These are phyloP conservation scores for Spencermartinsiella ligniputridi DNA, from an alignment of 1,139 yeast genomes.

Conservation along the genomic window DNA sequence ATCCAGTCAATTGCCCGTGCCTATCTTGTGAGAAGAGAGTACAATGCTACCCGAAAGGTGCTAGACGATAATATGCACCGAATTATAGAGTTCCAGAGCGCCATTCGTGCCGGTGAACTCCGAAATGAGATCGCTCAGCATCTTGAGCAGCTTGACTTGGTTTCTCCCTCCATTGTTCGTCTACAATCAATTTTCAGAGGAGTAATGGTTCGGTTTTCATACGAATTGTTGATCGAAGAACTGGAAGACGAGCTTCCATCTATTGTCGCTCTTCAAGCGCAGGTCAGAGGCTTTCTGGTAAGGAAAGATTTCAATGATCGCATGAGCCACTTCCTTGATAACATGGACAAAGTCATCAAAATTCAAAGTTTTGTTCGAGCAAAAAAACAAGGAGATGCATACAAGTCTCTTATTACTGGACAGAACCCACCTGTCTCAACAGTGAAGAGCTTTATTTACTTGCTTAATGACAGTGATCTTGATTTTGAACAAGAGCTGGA, in stretches of 20 bases:
- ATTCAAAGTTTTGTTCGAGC: conserved; percentile 76
- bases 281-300: conserved; percentile 43
- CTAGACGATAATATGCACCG: conserved; percentile 17
- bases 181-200: conserved; percentile 42
- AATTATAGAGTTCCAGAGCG: conserved; percentile 26
- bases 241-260: conserved; percentile 42
- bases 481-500: conserved; percentile 76
- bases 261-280: conserved; percentile 48
- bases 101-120: conserved; percentile 27
- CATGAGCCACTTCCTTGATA: conserved; percentile 49
- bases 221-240: conserved; percentile 50
- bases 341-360: conserved; percentile 55
- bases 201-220: conserved; percentile 47
- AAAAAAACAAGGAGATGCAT: conserved; percentile 65
- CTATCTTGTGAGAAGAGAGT: conserved; percentile 22
- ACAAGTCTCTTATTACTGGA: conserved; percentile 61
- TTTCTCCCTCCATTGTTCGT: conserved; percentile 37
- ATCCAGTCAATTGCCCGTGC: conserved; percentile 35
- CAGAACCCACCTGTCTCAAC: conserved; percentile 75
- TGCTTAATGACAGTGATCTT: conserved; percentile 66
- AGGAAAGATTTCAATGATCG: conserved; percentile 41
- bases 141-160: conserved; percentile 21
- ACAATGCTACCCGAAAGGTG: conserved; percentile 10
- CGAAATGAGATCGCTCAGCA: conserved; percentile 20
- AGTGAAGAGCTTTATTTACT: conserved; percentile 69